Percentiles rank a stretch among this genome's conserved stretches.
phyloP scores from a whole-genome alignment of 345 rosid species.

The Ceriops tagal region DNA sequence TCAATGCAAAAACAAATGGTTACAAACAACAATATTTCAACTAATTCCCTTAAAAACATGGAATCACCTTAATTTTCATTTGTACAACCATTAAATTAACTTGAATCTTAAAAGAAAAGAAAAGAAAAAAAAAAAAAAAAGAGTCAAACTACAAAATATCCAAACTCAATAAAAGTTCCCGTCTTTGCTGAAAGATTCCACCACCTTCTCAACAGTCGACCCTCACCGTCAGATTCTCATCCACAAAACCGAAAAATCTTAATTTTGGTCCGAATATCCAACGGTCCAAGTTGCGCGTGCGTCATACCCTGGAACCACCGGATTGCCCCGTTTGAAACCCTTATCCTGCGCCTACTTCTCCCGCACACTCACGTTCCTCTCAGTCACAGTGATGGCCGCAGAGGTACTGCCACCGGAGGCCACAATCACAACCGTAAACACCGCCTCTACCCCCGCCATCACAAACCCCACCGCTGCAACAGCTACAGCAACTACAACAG shows the following conservation, averaged over 20 bases:
- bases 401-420: not conserved
- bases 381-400: no score
- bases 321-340: slow-evolving; percentile 12
- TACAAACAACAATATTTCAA: no score
- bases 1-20: no score
- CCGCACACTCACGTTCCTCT: not conserved
- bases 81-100: no score
- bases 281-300: slow-evolving; percentile 5
- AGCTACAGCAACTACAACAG: slow-evolving; percentile 2
- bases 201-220: not conserved
- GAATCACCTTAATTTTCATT: no score
- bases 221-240: not conserved
- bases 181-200: not conserved
- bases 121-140: no score
- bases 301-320: slow-evolving; percentile 2
- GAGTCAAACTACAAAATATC: no score
- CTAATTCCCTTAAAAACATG: no score
- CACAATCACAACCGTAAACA: slow-evolving; percentile 18
- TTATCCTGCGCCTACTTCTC: slow-evolving; percentile 23
- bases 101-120: no score
- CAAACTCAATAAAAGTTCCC: no score
- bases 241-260: not conserved
- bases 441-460: slow-evolving; percentile 38
- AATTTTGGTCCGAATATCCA: not conserved
- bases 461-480: slow-evolving; percentile 5